Base-by-base conservation (phyloP, 2,329 filamentous ascomycete species). In the Biscogniauxia sp. region DNA sequence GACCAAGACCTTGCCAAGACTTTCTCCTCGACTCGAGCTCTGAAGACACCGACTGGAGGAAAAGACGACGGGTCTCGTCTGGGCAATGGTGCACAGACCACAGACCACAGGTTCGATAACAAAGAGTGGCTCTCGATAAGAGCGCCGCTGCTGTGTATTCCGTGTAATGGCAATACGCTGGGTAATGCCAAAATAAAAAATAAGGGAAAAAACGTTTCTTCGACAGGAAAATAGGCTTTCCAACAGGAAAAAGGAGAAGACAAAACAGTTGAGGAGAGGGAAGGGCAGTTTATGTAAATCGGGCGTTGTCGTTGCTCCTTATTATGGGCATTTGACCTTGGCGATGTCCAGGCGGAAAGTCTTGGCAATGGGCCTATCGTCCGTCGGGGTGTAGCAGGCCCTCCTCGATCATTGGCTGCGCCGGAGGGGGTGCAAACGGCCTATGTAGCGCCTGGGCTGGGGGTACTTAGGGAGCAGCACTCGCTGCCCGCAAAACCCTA, bases 301-400 rank as follows among this genome's bases (percentile, higher is more conserved):
- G 61, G 64, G 64, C 61, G 69, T 63, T 59, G 62, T 68, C 62
- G 55, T 60, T 65, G 61, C 69, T 70, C 67, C 69, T 71, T 69
- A 69, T 67, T 71, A 68, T 70, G 70, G 68, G 61, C 60, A 65
- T 69, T 70, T 66, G 66, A 68, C 63, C 70, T 70, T 70, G 66
- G 66, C 68, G 65, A 68, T 72, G 66, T 63, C 65, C 64, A 72
- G 67, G 70, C 70, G 70, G 70, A 72, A 72, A 71, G 64, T 70
- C 70, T 72, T 72, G 70, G 70, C 70, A 66, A 61, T 65, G 66
- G 65, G 66, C 64, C 69, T 65, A 57, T 72, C 60, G 64, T n/a
- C 64, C 62, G 65, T 64, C 65, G 62, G 64, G 61, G 66, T 71
- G 68, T 70, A 65, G 65, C 67, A 65, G 61, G 59, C 59, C 54